Conservation (phyloP, 805 yeast species). For the Lipomyces spencermartinsiae region DNA sequence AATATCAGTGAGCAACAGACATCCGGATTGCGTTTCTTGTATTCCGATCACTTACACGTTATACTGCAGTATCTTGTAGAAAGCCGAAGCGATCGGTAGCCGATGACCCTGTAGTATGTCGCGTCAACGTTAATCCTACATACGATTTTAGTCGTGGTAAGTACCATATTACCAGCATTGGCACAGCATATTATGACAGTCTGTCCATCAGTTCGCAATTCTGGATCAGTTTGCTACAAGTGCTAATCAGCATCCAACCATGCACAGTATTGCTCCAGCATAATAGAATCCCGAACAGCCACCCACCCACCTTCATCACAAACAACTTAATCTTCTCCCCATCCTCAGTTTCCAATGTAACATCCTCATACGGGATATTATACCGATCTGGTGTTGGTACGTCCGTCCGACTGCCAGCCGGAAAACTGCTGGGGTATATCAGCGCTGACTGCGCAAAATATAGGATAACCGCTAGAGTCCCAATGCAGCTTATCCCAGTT, state of each 20-base stretch:
- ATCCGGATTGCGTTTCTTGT: not conserved
- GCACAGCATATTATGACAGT: conserved; percentile 84
- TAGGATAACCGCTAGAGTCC: conserved; percentile 44
- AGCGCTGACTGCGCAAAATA: conserved; percentile 68
- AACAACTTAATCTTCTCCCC: conserved; percentile 71
- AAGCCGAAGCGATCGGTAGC: conserved; percentile 75
- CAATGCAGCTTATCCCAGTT: conserved; percentile 33
- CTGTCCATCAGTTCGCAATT: conserved; percentile 41
- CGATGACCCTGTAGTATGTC: conserved; percentile 63
- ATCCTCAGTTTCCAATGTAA: conserved; percentile 69
- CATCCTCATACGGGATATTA: conserved; percentile 68
- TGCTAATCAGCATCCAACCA: not conserved
- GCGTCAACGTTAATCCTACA: not conserved
- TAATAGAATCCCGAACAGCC: not conserved
- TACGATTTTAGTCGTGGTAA: not conserved
- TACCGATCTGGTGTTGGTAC: conserved; percentile 81
- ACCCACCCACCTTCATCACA: conserved; percentile 50
- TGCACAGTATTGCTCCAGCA: not conserved
- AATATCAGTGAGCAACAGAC: not conserved
- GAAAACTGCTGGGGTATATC: conserved; percentile 84
- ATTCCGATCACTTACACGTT: conserved; percentile 28
- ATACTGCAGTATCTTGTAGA: conserved; percentile 51
- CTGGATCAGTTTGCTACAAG: conserved; percentile 25
- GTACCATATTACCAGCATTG: conserved; percentile 86
- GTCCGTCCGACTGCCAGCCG: conserved; percentile 66